These are phyloP conservation scores for Oryza rufipogon DNA, from an alignment of 176 grass and related monocot species.

Conservation along the genomic window DNA sequence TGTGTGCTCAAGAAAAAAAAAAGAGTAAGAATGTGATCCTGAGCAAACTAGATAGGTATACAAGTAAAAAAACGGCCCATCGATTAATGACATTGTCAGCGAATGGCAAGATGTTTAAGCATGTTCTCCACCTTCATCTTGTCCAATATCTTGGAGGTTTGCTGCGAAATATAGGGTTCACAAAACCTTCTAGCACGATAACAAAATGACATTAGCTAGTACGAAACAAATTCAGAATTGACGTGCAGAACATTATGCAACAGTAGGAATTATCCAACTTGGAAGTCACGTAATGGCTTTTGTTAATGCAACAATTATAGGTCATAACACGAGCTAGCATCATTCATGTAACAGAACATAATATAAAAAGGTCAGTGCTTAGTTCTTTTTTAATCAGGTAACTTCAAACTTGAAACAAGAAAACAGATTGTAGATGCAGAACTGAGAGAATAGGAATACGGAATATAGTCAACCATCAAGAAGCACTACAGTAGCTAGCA, in stretches of 20 bases:
- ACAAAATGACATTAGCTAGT: background rate
- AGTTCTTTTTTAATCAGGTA: background rate
- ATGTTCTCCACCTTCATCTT: background rate
- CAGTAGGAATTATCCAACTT: background rate
- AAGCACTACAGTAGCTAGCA: conserved; percentile 3
- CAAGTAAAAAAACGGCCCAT: background rate
- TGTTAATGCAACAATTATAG: background rate
- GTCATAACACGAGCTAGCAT: background rate
- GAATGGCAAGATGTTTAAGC: background rate
- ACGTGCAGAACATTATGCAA: background rate
- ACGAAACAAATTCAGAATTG: no score
- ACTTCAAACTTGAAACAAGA: conserved; percentile 35
- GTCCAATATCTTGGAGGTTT: background rate
- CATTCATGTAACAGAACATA: conserved; percentile 26
- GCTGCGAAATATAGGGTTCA: background rate
- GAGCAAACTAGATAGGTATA: conserved; percentile 10
- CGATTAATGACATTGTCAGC: background rate
- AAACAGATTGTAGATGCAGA: background rate
- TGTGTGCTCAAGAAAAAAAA: no score
- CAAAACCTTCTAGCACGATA: background rate
- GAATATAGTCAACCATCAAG: conserved; percentile 12
- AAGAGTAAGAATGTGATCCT: background rate
- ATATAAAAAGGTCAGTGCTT: background rate
- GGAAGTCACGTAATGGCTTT: background rate
- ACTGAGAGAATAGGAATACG: background rate